Evolutionary conservation across 2,329 filamentous ascomycete genomes (phyloP), one percentile per base, ranked within the genome.

Genomic region (Xylaria sp.): DNA sequence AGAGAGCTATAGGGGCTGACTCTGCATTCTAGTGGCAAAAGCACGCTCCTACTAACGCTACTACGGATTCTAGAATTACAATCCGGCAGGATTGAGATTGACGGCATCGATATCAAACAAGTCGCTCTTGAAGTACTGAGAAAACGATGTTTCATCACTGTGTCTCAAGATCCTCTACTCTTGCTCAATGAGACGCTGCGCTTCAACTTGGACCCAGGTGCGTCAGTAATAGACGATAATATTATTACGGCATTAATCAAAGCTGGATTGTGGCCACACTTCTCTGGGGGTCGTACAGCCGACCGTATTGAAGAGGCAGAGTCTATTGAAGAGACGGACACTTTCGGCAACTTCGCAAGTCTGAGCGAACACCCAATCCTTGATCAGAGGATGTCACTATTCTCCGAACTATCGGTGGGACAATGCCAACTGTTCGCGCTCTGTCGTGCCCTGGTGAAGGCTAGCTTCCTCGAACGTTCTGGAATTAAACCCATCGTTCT

Each of bases 21-120:
- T 42, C 15, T 42, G 3, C 17, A 9, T 46, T 5, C 6, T 53
- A 82, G 81, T 62, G 82, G 82, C 0, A 84, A 84, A 63, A 81
- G 78, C 53, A 72, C 73, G 0, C 26, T 77, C 3, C 53, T 76
- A 0, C 61, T 74, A 5, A 65, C 66, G 0, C 58, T 75, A 0
- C 60, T 73, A 2, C 68, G 75, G 31, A 60, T 80, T 20, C 11
- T 80, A 46, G 73, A 78, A 42, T 26, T 75, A 15, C 13, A 69
- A 58, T 51, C 71, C 44, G 77, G 80, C 17, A 66, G 48, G 15
- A 77, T 80, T 13, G 31, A 69, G 1, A 53, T 81, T 0, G 77
- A 80, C 38, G 72, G 77, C 9, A 54, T 80, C 2, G 73, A 77
- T 36, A 71, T 80, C 15, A 71, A 67, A 2, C 62, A 31, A 0